phyloP scores from a whole-genome alignment of 2,329 filamentous ascomycete genomes.

The Colletotrichum magnum region DNA sequence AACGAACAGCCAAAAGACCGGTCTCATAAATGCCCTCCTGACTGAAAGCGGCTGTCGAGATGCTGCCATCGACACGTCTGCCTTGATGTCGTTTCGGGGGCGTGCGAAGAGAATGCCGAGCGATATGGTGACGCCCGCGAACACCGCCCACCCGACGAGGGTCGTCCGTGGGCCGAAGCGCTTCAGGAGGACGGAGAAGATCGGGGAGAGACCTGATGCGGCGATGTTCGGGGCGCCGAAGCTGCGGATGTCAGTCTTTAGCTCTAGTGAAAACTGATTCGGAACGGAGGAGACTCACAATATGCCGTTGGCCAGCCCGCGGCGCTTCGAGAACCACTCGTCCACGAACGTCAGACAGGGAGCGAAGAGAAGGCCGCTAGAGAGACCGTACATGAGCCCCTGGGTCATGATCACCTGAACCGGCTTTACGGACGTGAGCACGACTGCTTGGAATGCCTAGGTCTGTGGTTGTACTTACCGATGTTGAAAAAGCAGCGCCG shows the following conservation, averaged over 20 bases:
- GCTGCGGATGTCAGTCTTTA: not conserved
- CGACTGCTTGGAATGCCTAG: not conserved
- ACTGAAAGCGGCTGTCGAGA: not conserved
- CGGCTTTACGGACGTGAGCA: not conserved
- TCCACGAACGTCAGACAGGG: slow-evolving; percentile 53
- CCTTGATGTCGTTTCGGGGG: not conserved
- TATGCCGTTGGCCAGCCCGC: slow-evolving; percentile 58
- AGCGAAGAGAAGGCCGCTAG: slow-evolving; percentile 53
- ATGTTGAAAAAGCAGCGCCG: slow-evolving; percentile 19
- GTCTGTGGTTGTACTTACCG: not conserved
- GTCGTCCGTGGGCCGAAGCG: slow-evolving; percentile 19
- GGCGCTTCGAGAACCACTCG: slow-evolving; percentile 57
- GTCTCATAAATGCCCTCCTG: not conserved
- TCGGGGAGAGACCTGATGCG: slow-evolving; percentile 15
- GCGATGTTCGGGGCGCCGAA: slow-evolving; percentile 23
- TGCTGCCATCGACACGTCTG: not conserved
- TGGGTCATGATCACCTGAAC: slow-evolving; percentile 25
- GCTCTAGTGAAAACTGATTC: not conserved
- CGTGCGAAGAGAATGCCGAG: slow-evolving; percentile 13
- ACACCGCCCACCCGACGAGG: slow-evolving; percentile 7
- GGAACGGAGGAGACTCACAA: not conserved
- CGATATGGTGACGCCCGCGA: not conserved
- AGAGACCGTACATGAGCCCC: slow-evolving; percentile 21
- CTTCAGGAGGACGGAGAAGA: slow-evolving; percentile 18
- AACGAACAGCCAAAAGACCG: slow-evolving; percentile 19